Conservation (phyloP, 306 rosid species). For the Nissolia schottii region DNA sequence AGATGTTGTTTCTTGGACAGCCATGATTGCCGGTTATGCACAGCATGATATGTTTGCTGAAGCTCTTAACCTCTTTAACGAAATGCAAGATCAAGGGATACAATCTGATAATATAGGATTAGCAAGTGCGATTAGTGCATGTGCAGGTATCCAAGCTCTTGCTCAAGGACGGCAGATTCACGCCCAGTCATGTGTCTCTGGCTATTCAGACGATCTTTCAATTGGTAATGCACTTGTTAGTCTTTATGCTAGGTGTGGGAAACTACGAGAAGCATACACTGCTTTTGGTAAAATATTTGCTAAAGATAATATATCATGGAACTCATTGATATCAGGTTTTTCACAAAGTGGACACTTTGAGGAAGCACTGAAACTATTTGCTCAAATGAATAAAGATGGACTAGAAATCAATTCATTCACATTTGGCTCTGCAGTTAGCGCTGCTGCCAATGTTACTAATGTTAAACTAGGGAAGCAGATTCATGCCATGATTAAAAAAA, state of each 20-base stretch:
- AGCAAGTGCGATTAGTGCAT: constrained; percentile 81
- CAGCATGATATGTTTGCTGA: constrained; percentile 60
- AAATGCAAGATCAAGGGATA: constrained; percentile 68
- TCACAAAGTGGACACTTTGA: constrained; percentile 70
- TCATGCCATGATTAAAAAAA: constrained; percentile 69
- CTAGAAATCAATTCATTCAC: constrained; percentile 66
- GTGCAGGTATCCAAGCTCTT: constrained; percentile 74
- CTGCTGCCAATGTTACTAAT: constrained; percentile 69
- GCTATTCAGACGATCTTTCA: constrained; percentile 68
- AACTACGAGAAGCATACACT: constrained; percentile 53
- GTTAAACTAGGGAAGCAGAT: constrained; percentile 65
- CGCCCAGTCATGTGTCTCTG: constrained; percentile 64
- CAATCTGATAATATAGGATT: constrained; percentile 71
- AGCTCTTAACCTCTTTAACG: constrained; percentile 68
- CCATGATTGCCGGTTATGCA: constrained; percentile 85
- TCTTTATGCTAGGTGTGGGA: constrained; percentile 83
- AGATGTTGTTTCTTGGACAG: constrained; percentile 84
- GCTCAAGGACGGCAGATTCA: constrained; percentile 78
- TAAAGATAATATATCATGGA: constrained; percentile 76
- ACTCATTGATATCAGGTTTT: constrained; percentile 76
- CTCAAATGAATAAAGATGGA: constrained; percentile 55
- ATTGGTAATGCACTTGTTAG: constrained; percentile 78
- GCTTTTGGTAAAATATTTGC: constrained; percentile 55
- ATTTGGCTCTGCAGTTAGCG: constrained; percentile 74
- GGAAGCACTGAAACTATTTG: constrained; percentile 67